Conservation (phyloP, 345 rosid species). For the Carallia pectinifolia region DNA sequence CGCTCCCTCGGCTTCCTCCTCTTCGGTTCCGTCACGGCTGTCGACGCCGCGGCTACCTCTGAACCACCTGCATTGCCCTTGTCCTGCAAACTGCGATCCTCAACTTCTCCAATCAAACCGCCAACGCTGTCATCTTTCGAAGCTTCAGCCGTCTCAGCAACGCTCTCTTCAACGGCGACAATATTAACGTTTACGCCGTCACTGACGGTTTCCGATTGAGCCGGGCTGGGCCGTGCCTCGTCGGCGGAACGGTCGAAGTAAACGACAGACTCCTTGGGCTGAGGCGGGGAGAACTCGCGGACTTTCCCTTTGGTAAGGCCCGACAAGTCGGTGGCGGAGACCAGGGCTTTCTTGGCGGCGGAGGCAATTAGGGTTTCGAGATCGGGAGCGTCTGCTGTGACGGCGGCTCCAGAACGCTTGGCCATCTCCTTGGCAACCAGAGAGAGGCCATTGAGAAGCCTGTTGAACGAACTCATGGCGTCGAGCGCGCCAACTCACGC, state of each 20-base stretch:
- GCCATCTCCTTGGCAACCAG: constrained; percentile 72
- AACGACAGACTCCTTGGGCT: constrained; percentile 58
- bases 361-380: constrained; percentile 53
- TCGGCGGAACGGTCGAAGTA: constrained; percentile 38
- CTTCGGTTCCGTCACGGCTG: constrained; percentile 33
- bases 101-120: constrained; percentile 20
- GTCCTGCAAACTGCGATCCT: constrained; percentile 22
- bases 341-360: constrained; percentile 56
- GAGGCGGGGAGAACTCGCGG: constrained; percentile 46
- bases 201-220: background rate
- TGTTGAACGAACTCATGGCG: constrained; percentile 53
- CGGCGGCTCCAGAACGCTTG: constrained; percentile 49
- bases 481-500: constrained; percentile 15
- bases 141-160: constrained; percentile 3
- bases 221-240: constrained; percentile 1
- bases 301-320: constrained; percentile 75
- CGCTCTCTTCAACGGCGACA: background rate
- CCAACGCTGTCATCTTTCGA: constrained; percentile 3
- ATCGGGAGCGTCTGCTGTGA: constrained; percentile 47
- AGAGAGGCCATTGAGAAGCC: constrained; percentile 66
- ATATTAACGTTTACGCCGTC: background rate
- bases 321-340: constrained; percentile 74
- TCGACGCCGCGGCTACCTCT: constrained; percentile 13
- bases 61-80: constrained; percentile 21
- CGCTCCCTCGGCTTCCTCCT: constrained; percentile 83